Evolutionary conservation across 768 basidiomycete genomes (phyloP).

Genomic region (Tylopilus sp.): DNA sequence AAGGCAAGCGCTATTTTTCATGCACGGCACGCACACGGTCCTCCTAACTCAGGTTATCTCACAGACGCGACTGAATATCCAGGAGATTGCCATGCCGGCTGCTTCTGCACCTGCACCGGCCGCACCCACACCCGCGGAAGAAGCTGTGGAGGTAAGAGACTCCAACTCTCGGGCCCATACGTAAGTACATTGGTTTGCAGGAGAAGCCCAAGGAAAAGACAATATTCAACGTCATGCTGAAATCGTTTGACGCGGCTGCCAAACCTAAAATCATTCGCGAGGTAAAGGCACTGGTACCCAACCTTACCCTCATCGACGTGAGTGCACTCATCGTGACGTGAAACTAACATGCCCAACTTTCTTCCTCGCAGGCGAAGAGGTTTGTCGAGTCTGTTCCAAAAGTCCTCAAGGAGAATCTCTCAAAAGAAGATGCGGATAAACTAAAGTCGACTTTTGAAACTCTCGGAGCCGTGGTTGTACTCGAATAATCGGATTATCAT

Average conservation of each 20-base stretch:
- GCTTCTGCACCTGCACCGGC: constrained; percentile 60
- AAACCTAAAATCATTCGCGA: constrained; percentile 98
- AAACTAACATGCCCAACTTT: constrained; percentile 1
- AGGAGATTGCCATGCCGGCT: constrained; percentile 92
- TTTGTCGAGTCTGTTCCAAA: constrained; percentile 96
- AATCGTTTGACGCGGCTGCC: constrained; percentile 85
- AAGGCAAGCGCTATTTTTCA: constrained; percentile 54
- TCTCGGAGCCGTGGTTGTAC: constrained; percentile 81
- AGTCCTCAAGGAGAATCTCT: constrained; percentile 87
- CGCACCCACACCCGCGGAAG: constrained; percentile 55
- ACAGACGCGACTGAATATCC: constrained; percentile 90
- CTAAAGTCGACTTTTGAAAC: constrained; percentile 86
- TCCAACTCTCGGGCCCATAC: not conserved
- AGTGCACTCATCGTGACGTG: constrained; percentile 29
- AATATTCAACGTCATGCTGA: constrained; percentile 90
- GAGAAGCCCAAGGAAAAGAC: constrained; percentile 99
- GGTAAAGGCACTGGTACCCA: constrained; percentile 93
- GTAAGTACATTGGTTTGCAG: constrained; percentile 32
- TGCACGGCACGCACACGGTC: not conserved
- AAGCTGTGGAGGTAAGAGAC: constrained; percentile 57
- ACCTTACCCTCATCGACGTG: constrained; percentile 96
- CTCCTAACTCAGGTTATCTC: not conserved
- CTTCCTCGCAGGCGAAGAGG: constrained; percentile 82
- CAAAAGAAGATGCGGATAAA: constrained; percentile 98
- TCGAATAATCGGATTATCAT: constrained; percentile 56